These are phyloP conservation scores for Candolleomyces eurysporus DNA, from an alignment of 768 basidiomycete species.

Conservation along the genomic window DNA sequence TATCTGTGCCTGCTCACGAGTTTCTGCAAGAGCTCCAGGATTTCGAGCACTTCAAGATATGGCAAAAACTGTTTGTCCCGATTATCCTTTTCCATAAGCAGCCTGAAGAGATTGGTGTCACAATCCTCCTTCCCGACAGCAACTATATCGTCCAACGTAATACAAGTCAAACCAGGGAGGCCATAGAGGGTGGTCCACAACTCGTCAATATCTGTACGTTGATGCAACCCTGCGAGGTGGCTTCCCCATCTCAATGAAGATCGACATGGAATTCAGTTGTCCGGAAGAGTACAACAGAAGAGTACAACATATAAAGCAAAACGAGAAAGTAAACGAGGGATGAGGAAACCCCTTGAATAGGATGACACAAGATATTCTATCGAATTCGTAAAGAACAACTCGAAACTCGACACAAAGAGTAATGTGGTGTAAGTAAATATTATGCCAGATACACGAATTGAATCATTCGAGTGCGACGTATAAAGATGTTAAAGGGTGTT, in stretches of 20 bases:
- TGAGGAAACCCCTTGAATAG: no score
- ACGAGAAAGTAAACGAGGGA: background rate
- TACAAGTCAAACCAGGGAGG: background rate
- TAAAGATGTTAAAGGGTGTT: no score
- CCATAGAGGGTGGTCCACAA: background rate
- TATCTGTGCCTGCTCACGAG: no score
- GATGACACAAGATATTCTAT: no score
- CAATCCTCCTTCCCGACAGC: no score
- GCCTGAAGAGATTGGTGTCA: no score
- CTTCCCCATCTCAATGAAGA: background rate
- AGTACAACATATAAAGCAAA: background rate
- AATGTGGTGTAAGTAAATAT: background rate
- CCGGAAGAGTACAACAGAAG: background rate
- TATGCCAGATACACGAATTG: background rate
- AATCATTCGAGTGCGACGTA: background rate
- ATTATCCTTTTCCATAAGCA: no score
- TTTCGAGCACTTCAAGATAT: no score
- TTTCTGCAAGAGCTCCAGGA: no score
- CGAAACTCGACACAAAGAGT: background rate
- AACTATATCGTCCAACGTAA: no score
- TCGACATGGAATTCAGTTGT: background rate
- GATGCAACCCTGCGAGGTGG: no score
- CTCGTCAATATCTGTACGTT: background rate
- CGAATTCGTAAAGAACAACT: background rate
- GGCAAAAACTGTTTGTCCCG: no score